A percentile compares a stretch with the other conserved stretches of the same genome.
Conservation (phyloP, 352 stramenopile genomes). For the Globisporangium spinosum region DNA sequence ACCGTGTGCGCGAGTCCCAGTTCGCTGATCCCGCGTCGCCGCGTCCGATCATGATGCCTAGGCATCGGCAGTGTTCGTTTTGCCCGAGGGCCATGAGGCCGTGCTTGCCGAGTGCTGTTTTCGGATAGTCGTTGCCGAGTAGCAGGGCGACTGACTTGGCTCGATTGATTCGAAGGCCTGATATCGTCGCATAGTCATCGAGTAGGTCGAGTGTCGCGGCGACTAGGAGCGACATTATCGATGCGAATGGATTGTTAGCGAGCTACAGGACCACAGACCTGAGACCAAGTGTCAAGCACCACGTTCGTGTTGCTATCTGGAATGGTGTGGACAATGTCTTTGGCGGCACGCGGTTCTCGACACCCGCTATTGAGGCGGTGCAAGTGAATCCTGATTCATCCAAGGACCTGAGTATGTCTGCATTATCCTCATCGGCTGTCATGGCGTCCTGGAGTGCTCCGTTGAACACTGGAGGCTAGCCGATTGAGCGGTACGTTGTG, state of each 20-base stretch:
- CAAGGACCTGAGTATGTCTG: slow-evolving; percentile 41
- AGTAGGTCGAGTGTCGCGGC: too few relatives aligned
- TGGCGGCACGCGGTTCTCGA: slow-evolving; percentile 73
- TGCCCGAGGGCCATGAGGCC: too few relatives aligned
- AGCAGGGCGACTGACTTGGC: too few relatives aligned
- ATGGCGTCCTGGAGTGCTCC: slow-evolving; percentile 52
- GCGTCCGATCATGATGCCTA: too few relatives aligned
- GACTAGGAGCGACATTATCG: slow-evolving; percentile 25
- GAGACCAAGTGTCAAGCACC: slow-evolving; percentile 52
- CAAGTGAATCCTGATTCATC: slow-evolving; percentile 38
- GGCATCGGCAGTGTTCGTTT: too few relatives aligned
- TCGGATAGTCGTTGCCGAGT: too few relatives aligned
- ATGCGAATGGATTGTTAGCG: slow-evolving; percentile 18
- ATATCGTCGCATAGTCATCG: too few relatives aligned
- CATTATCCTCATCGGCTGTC: slow-evolving; percentile 31
- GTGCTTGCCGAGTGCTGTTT: too few relatives aligned
- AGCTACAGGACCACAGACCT: slow-evolving; percentile 33
- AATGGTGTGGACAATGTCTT: slow-evolving; percentile 90
- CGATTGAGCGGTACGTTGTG: slow-evolving; percentile 44
- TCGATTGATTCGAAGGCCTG: too few relatives aligned
- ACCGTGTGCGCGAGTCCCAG: too few relatives aligned
- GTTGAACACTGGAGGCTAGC: slow-evolving; percentile 45
- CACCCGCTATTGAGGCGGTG: slow-evolving; percentile 53
- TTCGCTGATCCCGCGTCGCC: too few relatives aligned
- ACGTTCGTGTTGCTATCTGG: slow-evolving; percentile 90